Percentiles rank a stretch among this genome's conserved stretches.
These are phyloP conservation scores for Salix dunnii DNA, from an alignment of 345 rosid genomes.

Conservation along the genomic window DNA sequence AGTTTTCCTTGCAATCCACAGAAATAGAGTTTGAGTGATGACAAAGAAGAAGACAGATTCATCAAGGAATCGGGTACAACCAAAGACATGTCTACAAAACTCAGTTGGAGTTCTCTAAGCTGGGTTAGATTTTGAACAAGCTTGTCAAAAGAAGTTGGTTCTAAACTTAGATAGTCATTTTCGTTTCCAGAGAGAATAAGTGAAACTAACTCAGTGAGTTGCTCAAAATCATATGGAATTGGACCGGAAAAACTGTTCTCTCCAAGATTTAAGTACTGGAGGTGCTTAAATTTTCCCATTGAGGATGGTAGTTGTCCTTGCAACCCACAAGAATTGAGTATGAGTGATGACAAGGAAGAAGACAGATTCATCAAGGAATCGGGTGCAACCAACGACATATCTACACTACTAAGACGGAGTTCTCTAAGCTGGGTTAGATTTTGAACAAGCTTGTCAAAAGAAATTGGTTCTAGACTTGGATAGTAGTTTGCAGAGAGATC, in stretches of 20 bases:
- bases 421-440: not conserved
- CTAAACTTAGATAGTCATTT: not conserved
- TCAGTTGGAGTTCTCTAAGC: accelerated
- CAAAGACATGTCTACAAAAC: accelerated
- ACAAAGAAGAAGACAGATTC: no score
- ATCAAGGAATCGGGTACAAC: no score
- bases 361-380: no score
- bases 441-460: not conserved
- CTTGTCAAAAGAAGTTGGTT: not conserved
- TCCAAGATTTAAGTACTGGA: not conserved
- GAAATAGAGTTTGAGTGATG: no score
- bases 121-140: no score
- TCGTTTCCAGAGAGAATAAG: not conserved
- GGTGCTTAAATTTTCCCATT: not conserved
- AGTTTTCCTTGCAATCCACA: no score
- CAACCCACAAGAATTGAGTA: accelerated
- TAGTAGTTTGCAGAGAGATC: not conserved
- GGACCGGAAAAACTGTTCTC: not conserved
- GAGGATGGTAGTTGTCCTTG: no score
- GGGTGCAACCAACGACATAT: not conserved
- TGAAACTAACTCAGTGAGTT: not conserved
- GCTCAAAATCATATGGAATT: not conserved
- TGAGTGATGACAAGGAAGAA: no score
- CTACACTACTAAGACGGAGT: accelerated
- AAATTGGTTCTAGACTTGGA: not conserved